phyloP scores from a whole-genome alignment of 768 basidiomycete species.

The Boletus edulis region DNA sequence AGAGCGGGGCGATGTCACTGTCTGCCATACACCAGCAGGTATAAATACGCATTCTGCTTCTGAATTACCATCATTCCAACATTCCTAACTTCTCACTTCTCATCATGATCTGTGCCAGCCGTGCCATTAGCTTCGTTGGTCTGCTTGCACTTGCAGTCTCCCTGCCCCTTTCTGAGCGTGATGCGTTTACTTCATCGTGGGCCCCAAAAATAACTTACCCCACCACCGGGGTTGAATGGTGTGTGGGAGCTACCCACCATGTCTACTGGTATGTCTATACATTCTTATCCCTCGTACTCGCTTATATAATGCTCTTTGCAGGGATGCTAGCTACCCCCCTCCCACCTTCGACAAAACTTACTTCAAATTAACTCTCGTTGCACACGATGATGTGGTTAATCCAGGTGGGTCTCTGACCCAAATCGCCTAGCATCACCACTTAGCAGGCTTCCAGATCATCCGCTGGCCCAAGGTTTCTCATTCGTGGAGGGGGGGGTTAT shows the following conservation, averaged over 20 bases:
- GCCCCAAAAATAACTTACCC: slow-evolving; percentile 28
- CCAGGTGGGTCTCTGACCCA: slow-evolving; percentile 17
- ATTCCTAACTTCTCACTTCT: neutral
- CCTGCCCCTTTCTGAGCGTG: slow-evolving; percentile 5
- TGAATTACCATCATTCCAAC: too few species aligned
- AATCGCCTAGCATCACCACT: neutral
- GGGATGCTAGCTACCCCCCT: slow-evolving; percentile 31
- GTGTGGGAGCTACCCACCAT: neutral
- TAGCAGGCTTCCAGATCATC: slow-evolving; percentile 16
- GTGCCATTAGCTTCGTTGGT: neutral
- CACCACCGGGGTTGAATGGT: too few species aligned
- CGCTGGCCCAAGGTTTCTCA: slow-evolving; percentile 27
- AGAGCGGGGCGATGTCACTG: too few species aligned
- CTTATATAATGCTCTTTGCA: slow-evolving; percentile 7
- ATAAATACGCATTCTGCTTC: slow-evolving; percentile 3
- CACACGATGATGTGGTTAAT: too few species aligned
- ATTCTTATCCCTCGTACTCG: neutral
- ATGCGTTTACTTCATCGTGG: slow-evolving; percentile 6
- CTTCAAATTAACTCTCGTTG: slow-evolving; percentile 36
- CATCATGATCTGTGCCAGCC: slow-evolving; percentile 1
- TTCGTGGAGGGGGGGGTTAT: slow-evolving; percentile 24
- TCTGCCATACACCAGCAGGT: neutral
- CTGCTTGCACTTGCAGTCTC: slow-evolving; percentile 10
- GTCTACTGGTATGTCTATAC: slow-evolving; percentile 29
- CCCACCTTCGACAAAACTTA: too few species aligned